Base-by-base conservation (phyloP, 2,329 filamentous ascomycete genomes). In the Stemphylium vesicarium region DNA sequence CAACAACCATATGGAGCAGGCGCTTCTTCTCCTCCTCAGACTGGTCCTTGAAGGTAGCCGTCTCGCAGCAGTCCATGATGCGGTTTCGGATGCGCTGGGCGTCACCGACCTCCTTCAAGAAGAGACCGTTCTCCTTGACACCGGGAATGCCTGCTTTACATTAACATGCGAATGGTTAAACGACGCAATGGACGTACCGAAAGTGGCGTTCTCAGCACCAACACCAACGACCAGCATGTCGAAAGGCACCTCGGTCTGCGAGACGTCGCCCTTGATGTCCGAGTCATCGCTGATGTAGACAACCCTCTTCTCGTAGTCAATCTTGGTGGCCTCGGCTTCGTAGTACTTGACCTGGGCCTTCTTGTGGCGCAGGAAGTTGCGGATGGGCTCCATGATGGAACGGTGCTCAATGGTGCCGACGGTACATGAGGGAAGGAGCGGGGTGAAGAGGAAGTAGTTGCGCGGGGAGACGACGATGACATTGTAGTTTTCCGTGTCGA, bases 21-120 rank as follows among this genome's bases (percentile, higher is more conserved):
- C 95, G 92, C 81, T 96, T 89, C 74, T 96, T 82, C 80, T 99
- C 96, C 64, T 95, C 91, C 13, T 85, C 81, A 33, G 85, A 83
- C 81, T 99, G 95, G 74, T 92, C 94, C 85, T 98, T 98, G 88
- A 99, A 97, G 59, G 92, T 94, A 47, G 95, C 95, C 32, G 94
- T 97, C 82, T 99, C 95, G 68, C 96, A 93, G 77, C 95, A 99
- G 81, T 99, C 95, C 95, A 99, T 99, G 79, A 99, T 97, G 79
- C 92, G 92, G 84, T 94, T 97, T 74, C 95, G 92, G 75, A 99
- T 99, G 73, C 87, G 86, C 80, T 99, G 95, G 53, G 95, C 95
- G 77, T 99, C 96, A 64, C 85, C 87, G 73, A 99, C 96, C 81
- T 99, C 96, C 85, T 99, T 99, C 75, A 99, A 81, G 85, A 99